These are phyloP conservation scores for Aspergillus arachidicola DNA, from an alignment of 2,329 filamentous ascomycete species.

Conservation along the genomic window DNA sequence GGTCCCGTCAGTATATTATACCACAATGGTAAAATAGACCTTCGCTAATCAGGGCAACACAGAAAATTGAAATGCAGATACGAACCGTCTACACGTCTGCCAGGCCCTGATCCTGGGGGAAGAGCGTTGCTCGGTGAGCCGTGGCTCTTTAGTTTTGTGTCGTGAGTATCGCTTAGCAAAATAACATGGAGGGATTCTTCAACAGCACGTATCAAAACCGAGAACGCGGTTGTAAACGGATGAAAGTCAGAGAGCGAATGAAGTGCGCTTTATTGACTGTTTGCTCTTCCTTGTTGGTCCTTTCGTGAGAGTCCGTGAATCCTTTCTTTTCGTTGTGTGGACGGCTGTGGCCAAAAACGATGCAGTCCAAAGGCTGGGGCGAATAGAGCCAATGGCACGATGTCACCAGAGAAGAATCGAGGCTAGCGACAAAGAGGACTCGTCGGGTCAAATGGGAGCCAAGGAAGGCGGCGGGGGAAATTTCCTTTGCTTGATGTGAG, in stretches of 20 bases:
- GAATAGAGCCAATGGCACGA: slow-evolving; percentile 1
- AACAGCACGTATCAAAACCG: slow-evolving; percentile 22
- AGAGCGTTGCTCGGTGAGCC: slow-evolving; percentile 45
- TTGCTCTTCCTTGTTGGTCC: slow-evolving; percentile 19
- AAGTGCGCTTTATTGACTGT: slow-evolving; percentile 23
- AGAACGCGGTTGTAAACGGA: slow-evolving; percentile 13
- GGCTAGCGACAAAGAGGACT: slow-evolving; percentile 16
- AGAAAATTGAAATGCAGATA: slow-evolving; percentile 19
- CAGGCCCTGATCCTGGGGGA: slow-evolving; percentile 42
- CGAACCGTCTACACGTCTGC: slow-evolving; percentile 48
- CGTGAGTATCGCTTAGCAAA: slow-evolving; percentile 39
- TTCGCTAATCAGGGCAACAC: slow-evolving; percentile 2
- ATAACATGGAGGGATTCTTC: slow-evolving; percentile 41
- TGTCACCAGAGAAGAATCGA: slow-evolving; percentile 14
- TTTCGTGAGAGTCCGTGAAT: slow-evolving; percentile 13
- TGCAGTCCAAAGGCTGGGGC: slow-evolving; percentile 9
- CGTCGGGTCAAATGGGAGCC: slow-evolving; percentile 10
- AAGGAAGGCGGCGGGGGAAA: background rate
- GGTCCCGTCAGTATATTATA: slow-evolving; percentile 25
- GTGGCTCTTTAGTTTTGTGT: slow-evolving; percentile 37
- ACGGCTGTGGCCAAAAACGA: slow-evolving; percentile 12
- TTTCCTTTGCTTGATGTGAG: slow-evolving; percentile 10
- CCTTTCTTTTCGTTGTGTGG: slow-evolving; percentile 4
- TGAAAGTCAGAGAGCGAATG: slow-evolving; percentile 28
- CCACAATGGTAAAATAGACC: slow-evolving; percentile 7